Conservation (phyloP, 2,329 filamentous ascomycete species). For the Didymella glomerata region DNA sequence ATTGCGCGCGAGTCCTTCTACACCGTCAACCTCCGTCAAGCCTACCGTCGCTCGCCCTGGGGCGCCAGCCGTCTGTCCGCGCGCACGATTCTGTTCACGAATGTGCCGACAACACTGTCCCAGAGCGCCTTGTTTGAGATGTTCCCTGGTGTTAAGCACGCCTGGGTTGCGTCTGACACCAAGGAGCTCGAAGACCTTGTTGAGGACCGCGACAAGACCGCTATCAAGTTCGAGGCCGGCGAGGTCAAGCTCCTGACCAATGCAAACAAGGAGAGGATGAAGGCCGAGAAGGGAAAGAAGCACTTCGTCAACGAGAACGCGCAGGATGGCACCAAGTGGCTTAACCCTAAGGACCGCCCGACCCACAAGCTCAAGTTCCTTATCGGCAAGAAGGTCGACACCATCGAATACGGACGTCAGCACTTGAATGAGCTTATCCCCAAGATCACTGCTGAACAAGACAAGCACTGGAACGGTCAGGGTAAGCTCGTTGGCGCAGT, state of each 20-base stretch:
- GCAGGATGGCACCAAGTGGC: conserved; percentile 54
- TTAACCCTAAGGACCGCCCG: conserved; percentile 52
- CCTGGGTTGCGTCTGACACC: conserved; percentile 59
- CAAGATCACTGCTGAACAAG: conserved; percentile 72
- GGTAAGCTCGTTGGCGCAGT: conserved; percentile 75
- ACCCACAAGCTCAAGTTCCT: conserved; percentile 53
- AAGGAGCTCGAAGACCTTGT: conserved; percentile 57
- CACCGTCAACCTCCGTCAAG: conserved; percentile 59
- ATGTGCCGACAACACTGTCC: conserved; percentile 54
- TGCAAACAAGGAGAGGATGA: conserved; percentile 73
- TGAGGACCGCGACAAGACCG: conserved; percentile 54
- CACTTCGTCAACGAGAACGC: conserved; percentile 55
- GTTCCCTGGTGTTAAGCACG: conserved; percentile 52
- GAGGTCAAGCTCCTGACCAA: conserved; percentile 55
- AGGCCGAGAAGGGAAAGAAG: conserved; percentile 63
- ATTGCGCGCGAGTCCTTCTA: conserved; percentile 58
- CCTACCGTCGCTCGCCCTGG: conserved; percentile 56
- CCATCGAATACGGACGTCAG: conserved; percentile 83
- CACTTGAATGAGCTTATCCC: conserved; percentile 78
- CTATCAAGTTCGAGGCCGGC: conserved; percentile 55
- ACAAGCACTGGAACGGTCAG: conserved; percentile 70
- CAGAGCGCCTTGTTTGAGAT: conserved; percentile 53
- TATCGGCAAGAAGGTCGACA: conserved; percentile 64
- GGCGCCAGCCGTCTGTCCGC: conserved; percentile 57
- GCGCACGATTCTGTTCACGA: conserved; percentile 59